These are phyloP conservation scores for Colletotrichum sansevieriae DNA, from an alignment of 2,329 filamentous ascomycete species.

Conservation along the genomic window DNA sequence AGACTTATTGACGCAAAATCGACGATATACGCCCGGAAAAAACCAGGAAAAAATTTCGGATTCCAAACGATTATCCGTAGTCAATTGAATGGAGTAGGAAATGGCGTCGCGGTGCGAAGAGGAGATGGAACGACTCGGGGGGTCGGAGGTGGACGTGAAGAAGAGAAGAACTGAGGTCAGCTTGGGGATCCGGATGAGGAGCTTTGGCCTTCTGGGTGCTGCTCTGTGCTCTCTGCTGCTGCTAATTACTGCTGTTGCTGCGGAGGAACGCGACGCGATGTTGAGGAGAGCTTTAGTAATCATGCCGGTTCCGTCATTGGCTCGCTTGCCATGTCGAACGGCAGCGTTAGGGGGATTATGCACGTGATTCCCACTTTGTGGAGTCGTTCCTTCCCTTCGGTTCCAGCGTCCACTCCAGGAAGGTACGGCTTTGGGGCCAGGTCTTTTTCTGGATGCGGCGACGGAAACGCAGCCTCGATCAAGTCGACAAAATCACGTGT, in stretches of 20 bases:
- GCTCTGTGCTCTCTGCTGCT: background rate
- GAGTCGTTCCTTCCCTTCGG: constrained; percentile 9
- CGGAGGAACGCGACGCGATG: constrained; percentile 10
- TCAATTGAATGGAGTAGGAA: constrained; percentile 10
- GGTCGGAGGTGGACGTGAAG: constrained; percentile 1
- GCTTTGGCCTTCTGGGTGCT: constrained; percentile 27
- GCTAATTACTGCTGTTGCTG: constrained; percentile 3
- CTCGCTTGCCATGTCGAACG: constrained; percentile 5
- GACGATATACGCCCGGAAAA: background rate
- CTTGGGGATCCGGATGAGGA: constrained; percentile 27
- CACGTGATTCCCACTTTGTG: constrained; percentile 17
- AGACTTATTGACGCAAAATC: background rate
- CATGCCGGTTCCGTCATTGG: accelerated
- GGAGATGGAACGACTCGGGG: constrained; percentile 6
- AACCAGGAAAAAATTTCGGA: background rate
- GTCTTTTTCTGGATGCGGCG: no score
- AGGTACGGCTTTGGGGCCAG: no score
- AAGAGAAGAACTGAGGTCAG: constrained; percentile 4
- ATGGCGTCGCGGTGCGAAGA: background rate
- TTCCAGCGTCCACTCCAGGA: background rate
- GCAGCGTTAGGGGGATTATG: constrained; percentile 1
- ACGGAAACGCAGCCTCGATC: no score
- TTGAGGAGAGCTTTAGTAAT: background rate
- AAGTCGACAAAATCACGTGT: no score
- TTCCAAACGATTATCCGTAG: background rate